Evolutionary conservation across 192 early-diverging fungal genomes (phyloP).

Genomic region (Entomortierella beljakovae): DNA sequence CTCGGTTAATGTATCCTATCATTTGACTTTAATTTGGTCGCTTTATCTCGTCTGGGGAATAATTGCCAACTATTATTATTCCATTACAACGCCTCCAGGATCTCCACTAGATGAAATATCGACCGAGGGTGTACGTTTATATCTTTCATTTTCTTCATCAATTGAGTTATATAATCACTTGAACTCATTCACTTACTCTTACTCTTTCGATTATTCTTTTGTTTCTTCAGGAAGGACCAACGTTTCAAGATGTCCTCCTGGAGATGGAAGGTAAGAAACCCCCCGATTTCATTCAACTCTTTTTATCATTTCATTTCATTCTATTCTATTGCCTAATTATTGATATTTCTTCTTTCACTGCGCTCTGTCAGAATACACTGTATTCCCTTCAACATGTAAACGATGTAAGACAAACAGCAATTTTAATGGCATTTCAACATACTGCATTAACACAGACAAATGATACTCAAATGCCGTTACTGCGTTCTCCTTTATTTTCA

Average conservation of each 20-base stretch:
- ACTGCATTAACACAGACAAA: too few relatives aligned
- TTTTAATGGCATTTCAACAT: background rate
- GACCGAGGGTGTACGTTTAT: background rate
- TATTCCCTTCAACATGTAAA: conserved; percentile 30
- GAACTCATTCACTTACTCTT: background rate
- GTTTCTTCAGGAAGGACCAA: conserved; percentile 47
- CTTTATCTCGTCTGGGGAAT: conserved; percentile 65
- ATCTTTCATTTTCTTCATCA: too few relatives aligned
- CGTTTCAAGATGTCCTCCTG: conserved; percentile 56
- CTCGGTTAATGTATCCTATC: conserved; percentile 50
- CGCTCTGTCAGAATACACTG: conserved; percentile 23
- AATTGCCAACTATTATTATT: conserved; percentile 67
- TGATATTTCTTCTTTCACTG: background rate
- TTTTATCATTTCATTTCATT: background rate
- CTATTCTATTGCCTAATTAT: background rate
- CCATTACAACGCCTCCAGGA: conserved; percentile 63
- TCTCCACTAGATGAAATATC: conserved; percentile 48
- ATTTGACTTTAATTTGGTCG: conserved; percentile 44
- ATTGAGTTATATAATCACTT: too few relatives aligned
- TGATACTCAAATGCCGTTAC: too few relatives aligned
- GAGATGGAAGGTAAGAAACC: conserved; percentile 60
- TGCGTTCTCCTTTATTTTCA: background rate
- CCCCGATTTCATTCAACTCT: background rate
- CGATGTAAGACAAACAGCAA: conserved; percentile 20
- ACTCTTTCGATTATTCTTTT: background rate